Evolutionary conservation across 2,329 filamentous ascomycete species (phyloP), one percentile per base, ranked within the genome.

Genomic region (Botrytis elliptica): DNA sequence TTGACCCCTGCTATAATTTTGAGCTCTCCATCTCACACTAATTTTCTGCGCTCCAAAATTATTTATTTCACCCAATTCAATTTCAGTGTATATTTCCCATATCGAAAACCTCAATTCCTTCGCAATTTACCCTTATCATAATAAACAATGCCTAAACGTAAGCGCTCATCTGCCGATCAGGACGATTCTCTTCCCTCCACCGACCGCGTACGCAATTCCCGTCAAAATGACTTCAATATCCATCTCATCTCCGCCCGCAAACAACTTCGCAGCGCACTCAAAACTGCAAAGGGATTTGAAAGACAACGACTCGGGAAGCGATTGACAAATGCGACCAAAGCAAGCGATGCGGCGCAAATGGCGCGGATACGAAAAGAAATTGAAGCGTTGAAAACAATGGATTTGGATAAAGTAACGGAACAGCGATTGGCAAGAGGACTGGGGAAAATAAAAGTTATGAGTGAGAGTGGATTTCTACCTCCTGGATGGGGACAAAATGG

Each of bases 221-320:
- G 83, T 81, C 73, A 82, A 74, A 75, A 78, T 65, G 71, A 69
- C 29, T 74, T 89, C 64, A 83, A 86, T 14, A 84, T 85, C 14
- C 85, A 86, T 75, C 83, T 91, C n/a, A 82, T 84, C 14, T 86
- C 88, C 77, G 84, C 86, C 78, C 85, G 87, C 76, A 89, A 88
- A 79, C 86, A 90, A 52, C 84, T 95, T 14, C 86, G 87, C 75
- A 87, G 89, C 74, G 91, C 91, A 0, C 85, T 95, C 75, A 94
- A 94, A 82, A 85, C 86, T 18, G 91, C 90, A 73, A 93, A 93
- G 80, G 90, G 91, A 65, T 92, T 93, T 79, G 93, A 95, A 84
- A 87, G 92, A 64, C 93, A 95, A 83, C 92, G 94, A 76, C 86
- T 89, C 67, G 85, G 85, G 25, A 85, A 92, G 74, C 87, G 91